These are phyloP conservation scores for Aspergillus brasiliensis DNA, from an alignment of 2,329 filamentous ascomycete species.

Conservation along the genomic window DNA sequence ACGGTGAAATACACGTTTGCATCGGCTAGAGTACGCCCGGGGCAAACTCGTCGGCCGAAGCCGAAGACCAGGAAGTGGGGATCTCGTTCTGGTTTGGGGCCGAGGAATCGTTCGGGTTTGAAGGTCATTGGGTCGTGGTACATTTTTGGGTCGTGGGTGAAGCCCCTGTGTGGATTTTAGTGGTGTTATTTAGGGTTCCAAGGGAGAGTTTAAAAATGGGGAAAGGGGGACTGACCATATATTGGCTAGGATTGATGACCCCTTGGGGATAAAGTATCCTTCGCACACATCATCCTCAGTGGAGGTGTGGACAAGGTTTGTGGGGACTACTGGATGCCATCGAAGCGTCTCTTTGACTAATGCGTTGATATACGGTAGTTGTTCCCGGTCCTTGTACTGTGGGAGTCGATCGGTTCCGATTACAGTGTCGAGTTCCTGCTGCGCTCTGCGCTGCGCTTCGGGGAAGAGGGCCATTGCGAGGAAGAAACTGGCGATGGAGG, in stretches of 20 bases:
- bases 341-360: conserved; percentile 37
- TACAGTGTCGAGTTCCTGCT: conserved; percentile 21
- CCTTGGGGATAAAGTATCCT: conserved; percentile 25
- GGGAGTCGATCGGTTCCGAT: conserved; percentile 16
- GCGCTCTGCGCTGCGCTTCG: conserved; percentile 17
- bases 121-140: conserved; percentile 12
- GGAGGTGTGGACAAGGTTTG: neutral
- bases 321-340: conserved; percentile 23
- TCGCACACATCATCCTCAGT: neutral
- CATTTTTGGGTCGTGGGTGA: conserved; percentile 6
- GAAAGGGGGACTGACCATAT: conserved; percentile 33
- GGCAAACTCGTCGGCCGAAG: conserved; percentile 25
- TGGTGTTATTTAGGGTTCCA: no score
- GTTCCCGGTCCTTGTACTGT: conserved; percentile 16
- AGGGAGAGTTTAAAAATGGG: neutral
- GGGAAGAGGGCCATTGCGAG: conserved; percentile 24
- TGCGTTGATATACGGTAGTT: conserved; percentile 36
- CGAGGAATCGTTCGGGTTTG: conserved; percentile 6
- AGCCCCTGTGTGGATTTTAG: neutral
- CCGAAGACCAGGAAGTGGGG: conserved; percentile 33
- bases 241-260: conserved; percentile 37
- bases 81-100: conserved; percentile 37
- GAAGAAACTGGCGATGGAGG: conserved; percentile 18
- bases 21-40: conserved; percentile 24
- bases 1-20: conserved; percentile 21